Base-by-base conservation (phyloP, 768 basidiomycete genomes). In the Nevesoporus exiguus region DNA sequence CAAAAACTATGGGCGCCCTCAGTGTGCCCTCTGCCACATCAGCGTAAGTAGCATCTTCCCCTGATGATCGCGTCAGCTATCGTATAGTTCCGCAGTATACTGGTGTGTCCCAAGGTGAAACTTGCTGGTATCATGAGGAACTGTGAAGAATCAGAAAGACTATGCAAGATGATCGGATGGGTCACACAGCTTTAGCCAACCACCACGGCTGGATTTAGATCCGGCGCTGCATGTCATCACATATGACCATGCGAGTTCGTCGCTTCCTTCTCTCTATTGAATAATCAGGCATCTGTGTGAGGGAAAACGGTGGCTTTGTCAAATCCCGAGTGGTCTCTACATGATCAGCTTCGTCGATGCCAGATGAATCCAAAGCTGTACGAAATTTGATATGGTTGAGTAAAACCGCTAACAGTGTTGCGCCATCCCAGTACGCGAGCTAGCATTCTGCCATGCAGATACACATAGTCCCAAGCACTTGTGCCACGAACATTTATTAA, bases 21-120 rank as follows among this genome's bases (percentile, higher is more conserved):
- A 21, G n/a, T 31, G 37, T 47, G 11, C 54, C 55, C 63, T 65
- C 46, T 55, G 54, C 64, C 57, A 42, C 60, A 45, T 47, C 49
- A 19, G 49, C 46, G 25, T 48, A 17, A 29, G 21, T 27, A 14
- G 22, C 5, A 29, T 22, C 24, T 7, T 24, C 15, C 36, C 36
- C 48, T 5, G 24, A 43, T 24, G 31, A 33, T 42, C 44, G 15
- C 13, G 42, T 42, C 29, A 4, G 19, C 49, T n/a, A 45, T 31
- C 8, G 41, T 50, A 40, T 22, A 15, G 39, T 37, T 37, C 37
- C 46, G 57, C 54, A 61, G 51, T 51, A 45, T 37, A 36, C 24
- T 15, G 8, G 21, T 21, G 30, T 21, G 34, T 31, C 17, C 6
- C 22, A 4, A 24, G n/a, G 19, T 9, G 19, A 14, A 10, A 33